Base-by-base conservation (phyloP, 345 rosid genomes). In the Cochlearia excelsa region DNA sequence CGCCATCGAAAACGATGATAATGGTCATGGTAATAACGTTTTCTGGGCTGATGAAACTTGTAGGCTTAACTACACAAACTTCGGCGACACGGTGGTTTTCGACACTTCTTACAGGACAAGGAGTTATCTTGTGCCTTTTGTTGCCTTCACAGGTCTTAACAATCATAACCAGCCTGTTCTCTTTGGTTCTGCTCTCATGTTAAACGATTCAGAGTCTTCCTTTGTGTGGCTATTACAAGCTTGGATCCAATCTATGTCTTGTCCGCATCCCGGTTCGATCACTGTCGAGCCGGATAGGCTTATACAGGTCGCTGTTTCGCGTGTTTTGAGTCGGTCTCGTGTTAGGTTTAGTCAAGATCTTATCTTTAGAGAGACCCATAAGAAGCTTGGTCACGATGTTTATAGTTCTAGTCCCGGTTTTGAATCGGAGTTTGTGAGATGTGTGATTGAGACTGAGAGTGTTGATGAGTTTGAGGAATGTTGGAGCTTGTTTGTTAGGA, bases 151-250 rank as follows among this genome's bases (percentile, higher is more conserved):
- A 0, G 95, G 95, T 38, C 26, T 83, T 44, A 87, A 87, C 67
- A 89, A 87, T 69, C 95, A 87, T 30, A 84, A 83, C 5, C 89
- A 81, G 46, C 92, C 95, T 3, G 78, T 82, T 49, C 75, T 87
- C 70, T 80, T 87, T 43, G 95, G 95, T 2, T 81, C 83, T 62
- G 95, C 86, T 7, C 57, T 87, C 50, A 54, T 87, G 41, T 53
- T 80, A 43, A 80, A 78, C 57, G 89, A 87, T 47, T 80, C 89
- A 0, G 84, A 83, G 59, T 74, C 87, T 55, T 82, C 85, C 3
- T 80, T 84, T 57, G 43, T 67, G 9, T 87, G 95, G 92, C 75
- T 87, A 31, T 74, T 87, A 60, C 87, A 79, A 46, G 78, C 87
- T 28, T 87, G 95, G 95, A 84, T 87, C 54, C 81, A 74, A 43